Conservation (phyloP, 2,329 filamentous ascomycete genomes). For the Aspergillus sojae region DNA sequence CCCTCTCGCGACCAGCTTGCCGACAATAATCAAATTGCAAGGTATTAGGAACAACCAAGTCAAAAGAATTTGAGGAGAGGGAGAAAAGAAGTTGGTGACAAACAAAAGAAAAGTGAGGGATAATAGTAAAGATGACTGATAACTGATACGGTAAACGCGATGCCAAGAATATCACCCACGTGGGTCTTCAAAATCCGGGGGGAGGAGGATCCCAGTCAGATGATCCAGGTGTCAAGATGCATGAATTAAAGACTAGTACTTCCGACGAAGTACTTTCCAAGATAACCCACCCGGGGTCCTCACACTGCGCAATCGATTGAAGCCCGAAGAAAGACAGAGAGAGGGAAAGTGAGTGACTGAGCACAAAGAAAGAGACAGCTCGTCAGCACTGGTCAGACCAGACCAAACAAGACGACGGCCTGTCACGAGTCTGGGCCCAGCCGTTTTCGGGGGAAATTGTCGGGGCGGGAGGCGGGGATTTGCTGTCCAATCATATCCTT, state of each 20-base stretch:
- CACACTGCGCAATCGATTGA: too few relatives aligned
- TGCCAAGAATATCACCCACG: neutral
- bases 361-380: too few relatives aligned
- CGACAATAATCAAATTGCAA: neutral
- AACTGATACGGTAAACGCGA: neutral
- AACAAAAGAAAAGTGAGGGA: neutral
- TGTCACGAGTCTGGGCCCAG: neutral
- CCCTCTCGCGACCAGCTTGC: neutral
- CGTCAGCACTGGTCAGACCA: too few relatives aligned
- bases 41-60: neutral
- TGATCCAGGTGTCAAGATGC: neutral
- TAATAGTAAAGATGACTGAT: too few relatives aligned
- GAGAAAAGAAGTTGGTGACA: neutral
- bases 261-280: too few relatives aligned
- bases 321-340: too few relatives aligned
- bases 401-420: neutral
- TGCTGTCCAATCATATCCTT: neutral
- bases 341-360: too few relatives aligned
- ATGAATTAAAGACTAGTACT: too few relatives aligned
- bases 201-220: neutral
- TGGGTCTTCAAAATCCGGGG: neutral
- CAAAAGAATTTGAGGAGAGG: too few relatives aligned
- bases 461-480: neutral
- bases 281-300: too few relatives aligned
- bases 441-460: neutral